Conservation (phyloP, 1,139 yeast species). For the Scheffersomyces segobiensis region DNA sequence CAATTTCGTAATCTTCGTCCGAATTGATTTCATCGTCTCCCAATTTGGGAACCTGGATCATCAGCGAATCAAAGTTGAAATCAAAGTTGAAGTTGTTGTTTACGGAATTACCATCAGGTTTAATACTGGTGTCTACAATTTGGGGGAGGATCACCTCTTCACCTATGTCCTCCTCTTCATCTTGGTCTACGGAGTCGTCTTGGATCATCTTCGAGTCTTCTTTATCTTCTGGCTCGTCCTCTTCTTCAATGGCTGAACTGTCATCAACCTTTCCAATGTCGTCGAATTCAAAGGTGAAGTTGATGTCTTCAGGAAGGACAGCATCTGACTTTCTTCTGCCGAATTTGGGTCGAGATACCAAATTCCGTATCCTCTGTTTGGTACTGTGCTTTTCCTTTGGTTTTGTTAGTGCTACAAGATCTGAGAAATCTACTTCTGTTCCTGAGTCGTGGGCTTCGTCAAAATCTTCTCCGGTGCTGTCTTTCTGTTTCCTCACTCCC, state of each 20-base stretch:
- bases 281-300: constrained; percentile 59
- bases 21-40: constrained; percentile 57
- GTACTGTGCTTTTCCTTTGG: constrained; percentile 7
- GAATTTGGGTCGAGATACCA: constrained; percentile 26
- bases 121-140: constrained; percentile 2
- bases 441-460: constrained; percentile 3
- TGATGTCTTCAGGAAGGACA: constrained; percentile 49
- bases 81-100: constrained; percentile 25
- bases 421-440: constrained; percentile 7
- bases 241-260: constrained; percentile 18
- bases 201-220: constrained; percentile 12
- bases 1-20: constrained; percentile 71
- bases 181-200: constrained; percentile 14
- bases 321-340: constrained; percentile 44
- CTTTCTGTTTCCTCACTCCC: constrained; percentile 17
- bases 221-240: constrained; percentile 16
- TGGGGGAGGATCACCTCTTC: constrained; percentile 47
- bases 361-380: constrained; percentile 17
- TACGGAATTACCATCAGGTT: background rate
- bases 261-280: constrained; percentile 22
- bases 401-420: constrained; percentile 10
- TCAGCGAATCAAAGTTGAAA: constrained; percentile 40
- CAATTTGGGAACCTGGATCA: constrained; percentile 50
- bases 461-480: background rate
- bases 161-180: constrained; percentile 66